Percentiles rank a stretch among this genome's conserved stretches.
Evolutionary conservation across 2,329 filamentous ascomycete species (phyloP).

Genomic region (Colletotrichum trifolii): DNA sequence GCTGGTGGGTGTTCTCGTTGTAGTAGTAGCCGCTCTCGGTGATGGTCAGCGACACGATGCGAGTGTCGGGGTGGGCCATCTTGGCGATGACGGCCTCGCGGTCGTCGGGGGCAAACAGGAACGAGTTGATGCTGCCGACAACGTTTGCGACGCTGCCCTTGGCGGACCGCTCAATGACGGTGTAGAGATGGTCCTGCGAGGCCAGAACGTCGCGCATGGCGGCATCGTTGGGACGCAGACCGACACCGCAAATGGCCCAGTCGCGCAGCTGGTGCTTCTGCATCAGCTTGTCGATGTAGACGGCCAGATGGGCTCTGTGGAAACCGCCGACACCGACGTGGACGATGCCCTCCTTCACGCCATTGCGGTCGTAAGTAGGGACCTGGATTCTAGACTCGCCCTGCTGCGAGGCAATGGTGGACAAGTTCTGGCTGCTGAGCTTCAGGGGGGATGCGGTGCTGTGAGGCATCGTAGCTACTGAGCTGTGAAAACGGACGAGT

Average conservation of each 20-base stretch:
- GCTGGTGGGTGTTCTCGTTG: slow-evolving; percentile 67
- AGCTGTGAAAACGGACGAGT: too few species aligned
- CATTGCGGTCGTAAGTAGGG: slow-evolving; percentile 56
- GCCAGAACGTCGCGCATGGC: slow-evolving; percentile 61
- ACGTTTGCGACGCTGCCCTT: slow-evolving; percentile 59
- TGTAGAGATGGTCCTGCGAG: slow-evolving; percentile 63
- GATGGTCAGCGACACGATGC: slow-evolving; percentile 66
- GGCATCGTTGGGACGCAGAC: slow-evolving; percentile 61
- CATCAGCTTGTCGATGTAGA: slow-evolving; percentile 62
- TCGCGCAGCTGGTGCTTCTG: slow-evolving; percentile 56
- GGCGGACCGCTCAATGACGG: slow-evolving; percentile 64
- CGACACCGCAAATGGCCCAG: slow-evolving; percentile 64
- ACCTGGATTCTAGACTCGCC: slow-evolving; percentile 39
- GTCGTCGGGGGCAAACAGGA: slow-evolving; percentile 63
- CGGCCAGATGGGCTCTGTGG: slow-evolving; percentile 64
- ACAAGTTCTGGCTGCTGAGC: slow-evolving; percentile 32
- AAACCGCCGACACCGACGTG: slow-evolving; percentile 66
- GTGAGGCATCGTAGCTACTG: slow-evolving; percentile 34
- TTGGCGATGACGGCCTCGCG: slow-evolving; percentile 63
- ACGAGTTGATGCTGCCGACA: slow-evolving; percentile 63
- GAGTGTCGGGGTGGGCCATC: slow-evolving; percentile 65
- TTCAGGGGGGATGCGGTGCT: slow-evolving; percentile 32
- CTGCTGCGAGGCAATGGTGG: slow-evolving; percentile 28
- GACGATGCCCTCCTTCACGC: slow-evolving; percentile 64
- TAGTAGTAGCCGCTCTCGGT: slow-evolving; percentile 68